phyloP scores from a whole-genome alignment of 1,284 basidiomycete species.

The Cutaneotrichosporon cutaneum region DNA sequence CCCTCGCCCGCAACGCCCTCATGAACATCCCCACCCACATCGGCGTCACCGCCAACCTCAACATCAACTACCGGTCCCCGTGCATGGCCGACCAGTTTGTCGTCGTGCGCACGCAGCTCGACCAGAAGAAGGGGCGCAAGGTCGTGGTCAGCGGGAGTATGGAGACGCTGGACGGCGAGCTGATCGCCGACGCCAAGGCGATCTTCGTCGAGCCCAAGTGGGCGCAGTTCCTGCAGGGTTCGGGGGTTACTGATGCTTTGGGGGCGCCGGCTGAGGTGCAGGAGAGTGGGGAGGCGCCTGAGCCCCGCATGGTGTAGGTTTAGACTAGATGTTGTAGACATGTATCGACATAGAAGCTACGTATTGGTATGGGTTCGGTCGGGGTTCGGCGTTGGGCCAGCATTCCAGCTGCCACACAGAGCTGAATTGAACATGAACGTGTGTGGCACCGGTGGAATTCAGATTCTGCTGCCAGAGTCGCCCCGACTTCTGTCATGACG shows the following conservation, averaged over 20 bases:
- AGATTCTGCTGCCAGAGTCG: too few species aligned
- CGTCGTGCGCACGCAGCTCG: conserved; percentile 58
- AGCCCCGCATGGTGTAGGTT: background rate
- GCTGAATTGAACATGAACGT: background rate
- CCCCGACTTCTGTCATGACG: too few species aligned
- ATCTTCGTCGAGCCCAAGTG: conserved; percentile 82
- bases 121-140: conserved; percentile 72
- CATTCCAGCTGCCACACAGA: too few species aligned
- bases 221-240: conserved; percentile 66
- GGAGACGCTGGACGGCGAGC: conserved; percentile 72
- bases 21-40: conserved; percentile 80
- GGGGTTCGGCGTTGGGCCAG: too few species aligned
- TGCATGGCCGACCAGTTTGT: conserved; percentile 75
- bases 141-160: conserved; percentile 68
- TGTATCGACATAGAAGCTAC: conserved; percentile 3
- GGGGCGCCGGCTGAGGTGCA: conserved; percentile 34
- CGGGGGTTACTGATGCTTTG: conserved; percentile 48
- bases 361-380: background rate
- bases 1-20: conserved; percentile 75
- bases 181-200: conserved; percentile 74
- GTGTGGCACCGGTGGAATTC: too few species aligned
- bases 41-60: conserved; percentile 85
- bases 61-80: conserved; percentile 73
- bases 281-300: background rate
- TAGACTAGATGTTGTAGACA: conserved; percentile 13